phyloP scores from a whole-genome alignment of 2,329 filamentous ascomycete genomes.

The Paecilomyces sp. region DNA sequence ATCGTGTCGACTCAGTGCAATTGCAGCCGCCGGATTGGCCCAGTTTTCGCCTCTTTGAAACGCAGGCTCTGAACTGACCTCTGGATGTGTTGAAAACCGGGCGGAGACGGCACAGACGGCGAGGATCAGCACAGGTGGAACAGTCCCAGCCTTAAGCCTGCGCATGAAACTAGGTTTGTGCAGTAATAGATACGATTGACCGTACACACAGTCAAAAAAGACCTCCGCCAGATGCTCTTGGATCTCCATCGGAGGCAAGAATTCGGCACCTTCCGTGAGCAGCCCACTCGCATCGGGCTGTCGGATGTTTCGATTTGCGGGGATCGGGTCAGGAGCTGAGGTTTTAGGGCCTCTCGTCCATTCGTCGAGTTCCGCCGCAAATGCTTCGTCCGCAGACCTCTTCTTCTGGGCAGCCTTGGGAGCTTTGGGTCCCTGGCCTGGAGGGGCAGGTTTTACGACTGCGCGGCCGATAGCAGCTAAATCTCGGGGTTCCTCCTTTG shows the following conservation, averaged over 20 bases:
- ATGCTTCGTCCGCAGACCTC: slow-evolving; percentile 77
- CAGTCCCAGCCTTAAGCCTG: slow-evolving; percentile 62
- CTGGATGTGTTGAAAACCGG: slow-evolving; percentile 84
- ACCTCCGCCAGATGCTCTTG: slow-evolving; percentile 91
- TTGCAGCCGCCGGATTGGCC: slow-evolving; percentile 80
- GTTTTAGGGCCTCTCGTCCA: slow-evolving; percentile 63
- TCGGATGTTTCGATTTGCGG: slow-evolving; percentile 51
- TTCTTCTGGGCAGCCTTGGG: slow-evolving; percentile 58
- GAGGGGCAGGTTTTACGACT: slow-evolving; percentile 72
- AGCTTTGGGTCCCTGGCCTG: slow-evolving; percentile 50
- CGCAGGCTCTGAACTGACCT: slow-evolving; percentile 65
- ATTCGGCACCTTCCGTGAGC: slow-evolving; percentile 72
- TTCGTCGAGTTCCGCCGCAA: slow-evolving; percentile 69
- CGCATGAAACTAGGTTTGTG: slow-evolving; percentile 98
- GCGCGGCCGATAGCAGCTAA: slow-evolving; percentile 66
- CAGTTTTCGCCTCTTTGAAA: slow-evolving; percentile 88
- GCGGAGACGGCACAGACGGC: slow-evolving; percentile 94
- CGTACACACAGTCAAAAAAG: slow-evolving; percentile 93
- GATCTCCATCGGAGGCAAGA: slow-evolving; percentile 74
- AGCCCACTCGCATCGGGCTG: slow-evolving; percentile 70
- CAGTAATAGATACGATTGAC: slow-evolving; percentile 86
- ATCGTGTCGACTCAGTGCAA: slow-evolving; percentile 81
- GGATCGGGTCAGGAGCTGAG: slow-evolving; percentile 41
- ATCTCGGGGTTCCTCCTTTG: slow-evolving; percentile 71
- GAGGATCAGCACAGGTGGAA: slow-evolving; percentile 87